These are phyloP conservation scores for Metarhizium humberi DNA, from an alignment of 2,329 filamentous ascomycete species.

Conservation along the genomic window DNA sequence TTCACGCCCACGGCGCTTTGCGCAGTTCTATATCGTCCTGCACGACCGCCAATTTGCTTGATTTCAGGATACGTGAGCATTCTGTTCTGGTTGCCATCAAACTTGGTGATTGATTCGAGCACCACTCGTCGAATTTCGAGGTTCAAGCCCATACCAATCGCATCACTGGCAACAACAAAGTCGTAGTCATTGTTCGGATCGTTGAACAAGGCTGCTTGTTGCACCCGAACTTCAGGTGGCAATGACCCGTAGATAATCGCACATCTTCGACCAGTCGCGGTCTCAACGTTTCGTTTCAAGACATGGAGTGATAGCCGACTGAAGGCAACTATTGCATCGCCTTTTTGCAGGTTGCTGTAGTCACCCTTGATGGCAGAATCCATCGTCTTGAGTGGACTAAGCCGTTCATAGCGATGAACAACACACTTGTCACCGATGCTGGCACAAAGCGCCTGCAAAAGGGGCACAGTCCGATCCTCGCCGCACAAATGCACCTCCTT, in stretches of 20 bases:
- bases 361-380: conserved; percentile 51
- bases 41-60: conserved; percentile 91
- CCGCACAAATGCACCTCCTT: conserved; percentile 90
- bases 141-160: conserved; percentile 96
- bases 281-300: conserved; percentile 70
- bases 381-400: conserved; percentile 68
- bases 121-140: conserved; percentile 85
- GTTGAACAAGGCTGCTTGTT: conserved; percentile 90
- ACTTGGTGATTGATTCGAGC: conserved; percentile 72
- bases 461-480: conserved; percentile 69
- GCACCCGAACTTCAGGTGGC: conserved; percentile 83
- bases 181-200: conserved; percentile 94
- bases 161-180: conserved; percentile 85
- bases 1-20: conserved; percentile 15
- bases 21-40: conserved; percentile 73
- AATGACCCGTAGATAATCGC: conserved; percentile 89
- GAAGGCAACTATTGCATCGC: conserved; percentile 85
- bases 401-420: conserved; percentile 73
- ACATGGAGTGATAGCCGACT: conserved; percentile 73
- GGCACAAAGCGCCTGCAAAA: conserved; percentile 70
- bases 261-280: conserved; percentile 64
- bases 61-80: conserved; percentile 65
- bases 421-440: conserved; percentile 73
- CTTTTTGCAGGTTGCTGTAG: conserved; percentile 65
- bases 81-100: conserved; percentile 48